Evolutionary conservation across 306 rosid genomes (phyloP), one percentile per base, ranked within the genome.

Genomic region (Arachis stenosperma): DNA sequence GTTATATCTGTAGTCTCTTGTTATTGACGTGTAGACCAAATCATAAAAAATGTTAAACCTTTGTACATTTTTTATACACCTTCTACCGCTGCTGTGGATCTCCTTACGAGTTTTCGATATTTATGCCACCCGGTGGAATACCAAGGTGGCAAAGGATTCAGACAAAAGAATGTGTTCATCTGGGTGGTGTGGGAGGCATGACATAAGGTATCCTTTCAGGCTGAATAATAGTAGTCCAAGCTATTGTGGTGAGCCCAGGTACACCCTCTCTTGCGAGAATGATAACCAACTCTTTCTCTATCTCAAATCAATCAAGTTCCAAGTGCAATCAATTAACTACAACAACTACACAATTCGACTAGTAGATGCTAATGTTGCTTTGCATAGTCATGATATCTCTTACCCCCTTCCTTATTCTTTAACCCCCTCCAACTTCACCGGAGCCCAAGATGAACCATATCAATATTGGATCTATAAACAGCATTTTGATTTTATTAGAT

Each of bases 251-350:
- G 42, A 36, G 1, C 0, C 0, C 2, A 9, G 7, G 14, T 65
- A 52, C 68, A 5, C 2, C 4, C 72, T 60, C 2, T 22, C 71
- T 12, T 77, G 81, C 4, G 75, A 62, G 51, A 11, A 46, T 22
- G 2, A 53, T 41, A 51, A 51, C 43, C 27, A 57, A 9, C 61
- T 65, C 5, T 50, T 75, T 17, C 0, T 74, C 29, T 17, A 48
- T 51, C 41, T 29, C 6, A 0, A 42, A 7, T 5, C 40, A 3
- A 33, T 50, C 37, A 69, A 55, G 51, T 83, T 46, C 57, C 9
- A 68, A 7, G 82, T 79, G 6, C 14, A 46, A 27, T 71, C 61
- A n/a, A 82, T 82, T 44, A 37, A 78, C 17, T 75, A 83, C 78
- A 1, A 22, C 27, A 64, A 79, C 59, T 37, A 15, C 46, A 79